These are phyloP conservation scores for Xenoacremonium recifei DNA, from an alignment of 2,329 filamentous ascomycete species.

Conservation along the genomic window DNA sequence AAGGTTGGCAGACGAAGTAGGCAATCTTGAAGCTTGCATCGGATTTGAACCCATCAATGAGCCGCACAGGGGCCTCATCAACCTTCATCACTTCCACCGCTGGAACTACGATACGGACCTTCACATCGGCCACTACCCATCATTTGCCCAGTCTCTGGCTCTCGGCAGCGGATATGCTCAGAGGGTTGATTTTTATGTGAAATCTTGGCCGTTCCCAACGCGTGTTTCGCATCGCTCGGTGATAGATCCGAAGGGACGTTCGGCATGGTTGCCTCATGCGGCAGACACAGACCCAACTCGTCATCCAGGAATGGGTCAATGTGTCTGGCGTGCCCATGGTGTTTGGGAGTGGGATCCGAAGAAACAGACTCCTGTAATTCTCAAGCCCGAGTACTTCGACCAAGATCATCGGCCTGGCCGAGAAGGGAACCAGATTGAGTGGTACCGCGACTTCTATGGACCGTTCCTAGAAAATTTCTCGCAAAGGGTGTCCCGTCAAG, in stretches of 20 bases:
- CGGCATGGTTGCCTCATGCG: constrained; percentile 30
- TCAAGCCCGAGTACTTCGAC: constrained; percentile 35
- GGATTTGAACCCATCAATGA: constrained; percentile 44
- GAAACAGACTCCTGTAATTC: constrained; percentile 25
- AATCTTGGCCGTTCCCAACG: constrained; percentile 41
- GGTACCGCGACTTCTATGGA: constrained; percentile 42
- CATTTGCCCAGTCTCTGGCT: constrained; percentile 36
- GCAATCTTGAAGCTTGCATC: constrained; percentile 32
- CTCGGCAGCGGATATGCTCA: constrained; percentile 39
- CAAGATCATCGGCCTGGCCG: constrained; percentile 36
- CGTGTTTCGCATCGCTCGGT: constrained; percentile 33
- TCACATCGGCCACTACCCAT: constrained; percentile 40
- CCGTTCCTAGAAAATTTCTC: constrained; percentile 38
- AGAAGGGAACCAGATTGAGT: constrained; percentile 35
- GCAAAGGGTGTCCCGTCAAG: constrained; percentile 30
- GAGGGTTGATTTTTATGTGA: constrained; percentile 37
- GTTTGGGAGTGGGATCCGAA: constrained; percentile 36
- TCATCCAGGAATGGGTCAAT: constrained; percentile 29
- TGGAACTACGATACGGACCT: constrained; percentile 44
- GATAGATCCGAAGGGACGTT: constrained; percentile 36
- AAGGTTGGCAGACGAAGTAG: constrained; percentile 31
- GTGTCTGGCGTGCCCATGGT: constrained; percentile 39
- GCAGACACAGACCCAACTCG: constrained; percentile 3
- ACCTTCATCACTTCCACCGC: constrained; percentile 35
- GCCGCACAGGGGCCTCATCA: constrained; percentile 40